Base-by-base conservation (phyloP, 495 filamentous ascomycete genomes). In the Corynascus novoguineensis region DNA sequence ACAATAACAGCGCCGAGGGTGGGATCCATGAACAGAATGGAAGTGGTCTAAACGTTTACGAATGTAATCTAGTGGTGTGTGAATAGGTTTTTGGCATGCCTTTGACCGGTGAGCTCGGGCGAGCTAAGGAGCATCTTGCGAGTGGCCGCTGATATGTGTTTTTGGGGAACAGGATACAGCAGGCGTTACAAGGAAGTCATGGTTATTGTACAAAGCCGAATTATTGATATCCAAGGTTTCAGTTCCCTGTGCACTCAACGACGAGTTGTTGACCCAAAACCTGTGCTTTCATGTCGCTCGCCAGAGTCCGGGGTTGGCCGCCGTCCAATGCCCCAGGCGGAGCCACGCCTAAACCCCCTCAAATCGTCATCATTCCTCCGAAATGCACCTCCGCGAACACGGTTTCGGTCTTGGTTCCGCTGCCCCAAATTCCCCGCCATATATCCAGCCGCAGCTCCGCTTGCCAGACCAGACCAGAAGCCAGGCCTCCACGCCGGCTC, bases 201-300 rank as follows among this genome's bases (percentile, higher is more conserved):
- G 44, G 22, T 28, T 25, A 49, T 24, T 48, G 50, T 49, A 59
- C 58, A 62, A 57, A 61, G 63, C 56, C 11, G n/a, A 53, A n/a
- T 17, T 53, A 53, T 50, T 44, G 54, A 57, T 58, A 56, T 40
- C 47, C 29, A 50, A n/a, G n/a, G n/a, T n/a, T 28, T 24, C 6
- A 28, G 29, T 50, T 49, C 49, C 50, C 32, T n/a, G 6, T 25
- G 1, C 22, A 6, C 34, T 60, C 73, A 96, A 62, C 92, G 81
- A 55, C 93, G 79, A 55, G 79, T 83, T 0, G 91, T 96, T 12
- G 89, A 89, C 7, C 93, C 93, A 74, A 95, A 97, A 1, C 93
- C 93, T 7, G 91, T 96, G 60, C 86, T 90, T 57, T 89, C 81
- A 61, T 88, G 80, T 55, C 83, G 82, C 8, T 81, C 67, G 17